phyloP scores from a whole-genome alignment of 495 filamentous ascomycete species.

The Pseudevernia furfuracea region DNA sequence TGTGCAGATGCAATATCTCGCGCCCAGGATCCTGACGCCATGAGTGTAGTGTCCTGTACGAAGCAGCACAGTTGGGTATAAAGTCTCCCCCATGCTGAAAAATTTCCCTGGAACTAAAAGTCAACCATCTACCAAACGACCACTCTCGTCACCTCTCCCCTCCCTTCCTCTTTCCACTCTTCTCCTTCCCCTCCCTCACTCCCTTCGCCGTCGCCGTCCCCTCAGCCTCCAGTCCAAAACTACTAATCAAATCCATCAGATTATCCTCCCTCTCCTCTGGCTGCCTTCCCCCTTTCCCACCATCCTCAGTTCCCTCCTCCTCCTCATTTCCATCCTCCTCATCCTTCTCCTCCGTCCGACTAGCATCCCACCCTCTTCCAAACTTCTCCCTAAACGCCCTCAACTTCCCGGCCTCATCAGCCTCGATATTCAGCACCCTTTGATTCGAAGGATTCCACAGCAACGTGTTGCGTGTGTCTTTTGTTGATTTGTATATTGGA shows the following conservation, averaged over 20 bases:
- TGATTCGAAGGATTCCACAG: conserved; percentile 82
- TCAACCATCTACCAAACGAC: not conserved
- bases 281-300: conserved; percentile 29
- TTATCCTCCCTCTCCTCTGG: conserved; percentile 47
- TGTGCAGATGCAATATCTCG: not conserved
- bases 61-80: not conserved
- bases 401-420: conserved; percentile 89
- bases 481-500: conserved; percentile 65
- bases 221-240: conserved; percentile 42
- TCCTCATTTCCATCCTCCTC: conserved; percentile 22
- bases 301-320: conserved; percentile 26
- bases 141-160: conserved; percentile 15
- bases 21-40: not conserved
- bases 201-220: conserved; percentile 8
- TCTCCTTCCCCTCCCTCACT: conserved; percentile 16
- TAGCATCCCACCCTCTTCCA: conserved; percentile 74
- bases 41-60: not conserved
- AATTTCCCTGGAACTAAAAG: not conserved
- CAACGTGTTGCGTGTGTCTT: conserved; percentile 80
- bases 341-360: conserved; percentile 20
- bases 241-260: conserved; percentile 63
- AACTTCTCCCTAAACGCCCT: conserved; percentile 77
- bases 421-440: conserved; percentile 76
- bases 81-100: not conserved
- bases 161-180: conserved; percentile 24